Evolutionary conservation across 306 rosid species (phyloP).

Genomic region (Cyamopsis tetragonoloba): DNA sequence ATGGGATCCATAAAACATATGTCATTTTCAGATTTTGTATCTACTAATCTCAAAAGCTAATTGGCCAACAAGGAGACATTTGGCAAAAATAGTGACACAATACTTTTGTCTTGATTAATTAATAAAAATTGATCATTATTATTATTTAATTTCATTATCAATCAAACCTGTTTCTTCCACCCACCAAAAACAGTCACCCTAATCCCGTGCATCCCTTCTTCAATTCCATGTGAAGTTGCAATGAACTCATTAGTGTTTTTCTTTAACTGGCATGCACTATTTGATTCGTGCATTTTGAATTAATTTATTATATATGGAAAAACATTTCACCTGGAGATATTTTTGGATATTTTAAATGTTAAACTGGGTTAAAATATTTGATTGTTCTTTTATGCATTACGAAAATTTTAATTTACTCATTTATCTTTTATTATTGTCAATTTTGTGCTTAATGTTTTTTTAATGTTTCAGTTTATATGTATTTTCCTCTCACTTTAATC

Average conservation of each 20-base stretch:
- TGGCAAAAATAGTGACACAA: slow-evolving; percentile 13
- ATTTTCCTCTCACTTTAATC: too few species aligned
- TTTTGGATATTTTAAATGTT: too few species aligned
- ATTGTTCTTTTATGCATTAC: too few species aligned
- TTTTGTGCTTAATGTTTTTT: too few species aligned
- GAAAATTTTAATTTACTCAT: too few species aligned
- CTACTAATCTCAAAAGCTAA: slow-evolving; percentile 5
- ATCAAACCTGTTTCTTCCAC: slow-evolving; percentile 7
- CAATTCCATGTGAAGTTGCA: slow-evolving; percentile 34
- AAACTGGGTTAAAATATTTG: too few species aligned
- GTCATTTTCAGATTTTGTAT: slow-evolving; percentile 17
- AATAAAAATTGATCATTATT: background rate
- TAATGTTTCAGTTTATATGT: too few species aligned
- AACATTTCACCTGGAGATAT: too few species aligned
- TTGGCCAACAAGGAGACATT: slow-evolving; percentile 20
- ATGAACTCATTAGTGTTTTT: background rate
- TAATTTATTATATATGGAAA: too few species aligned
- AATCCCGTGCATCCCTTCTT: slow-evolving; percentile 35
- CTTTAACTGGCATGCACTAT: too few species aligned
- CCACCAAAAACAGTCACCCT: slow-evolving; percentile 28
- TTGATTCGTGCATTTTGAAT: too few species aligned
- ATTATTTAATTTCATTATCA: background rate
- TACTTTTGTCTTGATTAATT: background rate
- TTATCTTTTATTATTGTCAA: too few species aligned
- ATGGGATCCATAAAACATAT: slow-evolving; percentile 17